Conservation (phyloP, 495 filamentous ascomycete species). For the Lepraria neglecta region DNA sequence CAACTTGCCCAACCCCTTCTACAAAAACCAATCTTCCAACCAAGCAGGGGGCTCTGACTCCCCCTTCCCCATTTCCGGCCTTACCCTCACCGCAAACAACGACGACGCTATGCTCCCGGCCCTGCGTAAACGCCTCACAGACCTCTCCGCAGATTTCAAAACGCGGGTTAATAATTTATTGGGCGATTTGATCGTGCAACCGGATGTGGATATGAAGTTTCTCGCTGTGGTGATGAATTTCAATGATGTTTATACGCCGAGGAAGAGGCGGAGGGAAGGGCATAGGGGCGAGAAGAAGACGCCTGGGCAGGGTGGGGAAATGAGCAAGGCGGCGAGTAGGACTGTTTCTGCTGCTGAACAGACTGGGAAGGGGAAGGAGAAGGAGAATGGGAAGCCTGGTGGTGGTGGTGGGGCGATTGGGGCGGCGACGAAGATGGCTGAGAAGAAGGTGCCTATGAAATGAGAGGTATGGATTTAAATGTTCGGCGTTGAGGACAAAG, state of each 20-base stretch:
- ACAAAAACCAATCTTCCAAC: conserved; percentile 18
- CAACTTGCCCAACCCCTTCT: conserved; percentile 20
- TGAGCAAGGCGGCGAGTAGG: conserved; percentile 4
- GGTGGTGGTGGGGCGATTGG: conserved; percentile 5
- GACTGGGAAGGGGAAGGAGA: conserved; percentile 11
- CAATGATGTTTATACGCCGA: conserved; percentile 87
- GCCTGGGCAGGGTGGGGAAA: conserved; percentile 16
- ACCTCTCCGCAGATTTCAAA: conserved; percentile 68
- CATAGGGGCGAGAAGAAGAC: conserved; percentile 30
- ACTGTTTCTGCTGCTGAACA: conserved; percentile 7
- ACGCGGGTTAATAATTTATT: conserved; percentile 70
- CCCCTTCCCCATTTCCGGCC: conserved; percentile 33
- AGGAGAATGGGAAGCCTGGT: conserved; percentile 12
- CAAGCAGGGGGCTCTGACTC: conserved; percentile 24
- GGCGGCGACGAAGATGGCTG: conserved; percentile 1
- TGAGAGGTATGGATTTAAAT: not conserved
- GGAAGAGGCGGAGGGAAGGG: conserved; percentile 50
- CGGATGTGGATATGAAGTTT: conserved; percentile 92
- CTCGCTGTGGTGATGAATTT: conserved; percentile 97
- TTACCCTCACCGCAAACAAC: conserved; percentile 30
- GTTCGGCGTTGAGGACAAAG: not conserved
- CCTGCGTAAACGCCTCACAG: conserved; percentile 61
- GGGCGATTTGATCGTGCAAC: conserved; percentile 85
- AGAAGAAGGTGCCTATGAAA: not conserved
- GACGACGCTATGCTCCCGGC: conserved; percentile 64